Evolutionary conservation across 139 green algal species (phyloP).

Genomic region (Micractinium conductrix): DNA sequence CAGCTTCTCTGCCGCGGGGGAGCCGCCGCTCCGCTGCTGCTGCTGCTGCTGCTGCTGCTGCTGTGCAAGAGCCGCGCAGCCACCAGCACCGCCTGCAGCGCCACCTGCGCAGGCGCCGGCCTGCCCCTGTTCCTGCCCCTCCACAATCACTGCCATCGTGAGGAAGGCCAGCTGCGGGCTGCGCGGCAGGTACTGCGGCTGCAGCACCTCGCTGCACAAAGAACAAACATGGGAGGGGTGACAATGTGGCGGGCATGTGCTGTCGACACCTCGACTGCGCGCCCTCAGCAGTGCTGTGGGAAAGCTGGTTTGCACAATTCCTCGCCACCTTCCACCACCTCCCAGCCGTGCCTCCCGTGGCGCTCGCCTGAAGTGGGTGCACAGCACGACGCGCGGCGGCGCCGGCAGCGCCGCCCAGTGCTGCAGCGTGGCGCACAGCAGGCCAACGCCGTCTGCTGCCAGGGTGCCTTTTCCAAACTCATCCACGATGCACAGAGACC

Average conservation of each 20-base stretch:
- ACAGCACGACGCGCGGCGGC: conserved; percentile 62
- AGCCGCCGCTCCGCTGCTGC: neutral
- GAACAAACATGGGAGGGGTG: neutral
- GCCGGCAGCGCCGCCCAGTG: conserved; percentile 44
- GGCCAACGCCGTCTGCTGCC: conserved; percentile 78
- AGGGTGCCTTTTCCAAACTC: conserved; percentile 98
- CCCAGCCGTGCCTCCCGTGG: neutral
- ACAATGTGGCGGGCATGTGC: neutral
- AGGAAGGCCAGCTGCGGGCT: conserved; percentile 62
- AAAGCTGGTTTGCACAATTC: too few relatives aligned
- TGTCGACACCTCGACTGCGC: neutral
- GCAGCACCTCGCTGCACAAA: conserved; percentile 24
- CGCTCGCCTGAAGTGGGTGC: conserved; percentile 77
- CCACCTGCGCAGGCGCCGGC: too few relatives aligned
- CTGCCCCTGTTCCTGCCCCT: neutral
- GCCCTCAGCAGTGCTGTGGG: conserved; percentile 40
- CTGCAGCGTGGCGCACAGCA: conserved; percentile 70
- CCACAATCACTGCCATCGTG: conserved; percentile 76
- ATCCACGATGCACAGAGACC: conserved; percentile 90
- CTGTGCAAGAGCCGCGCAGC: neutral
- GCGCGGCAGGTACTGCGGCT: conserved; percentile 33
- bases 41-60: conserved; percentile 5
- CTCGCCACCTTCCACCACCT: neutral
- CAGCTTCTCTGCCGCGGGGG: conserved; percentile 26
- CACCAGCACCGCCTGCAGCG: neutral